phyloP scores from a whole-genome alignment of 345 rosid species.

The Moricandia arvensis region DNA sequence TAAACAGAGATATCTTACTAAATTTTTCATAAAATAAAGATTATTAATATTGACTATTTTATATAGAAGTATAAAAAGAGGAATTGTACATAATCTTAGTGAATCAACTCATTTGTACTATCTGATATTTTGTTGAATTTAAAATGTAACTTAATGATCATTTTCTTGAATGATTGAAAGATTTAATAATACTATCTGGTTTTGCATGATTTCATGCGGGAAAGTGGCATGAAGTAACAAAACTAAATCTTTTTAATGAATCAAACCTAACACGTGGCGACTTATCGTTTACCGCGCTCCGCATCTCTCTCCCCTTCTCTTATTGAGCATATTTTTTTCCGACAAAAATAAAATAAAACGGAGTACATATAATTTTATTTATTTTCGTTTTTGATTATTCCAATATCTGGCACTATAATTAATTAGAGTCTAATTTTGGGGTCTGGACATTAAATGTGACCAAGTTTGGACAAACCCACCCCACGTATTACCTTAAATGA shows the following conservation, averaged over 20 bases:
- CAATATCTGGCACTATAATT: constrained; percentile 21
- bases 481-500: constrained; percentile 25
- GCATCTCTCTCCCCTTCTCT: constrained; percentile 21
- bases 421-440: constrained; percentile 2
- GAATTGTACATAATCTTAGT: constrained; percentile 21
- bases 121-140: constrained; percentile 20
- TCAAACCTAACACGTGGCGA: constrained; percentile 25
- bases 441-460: constrained; percentile 25
- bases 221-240: constrained; percentile 20
- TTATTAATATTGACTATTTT: neutral
- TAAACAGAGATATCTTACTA: too few relatives aligned
- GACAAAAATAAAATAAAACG: constrained; percentile 1
- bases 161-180: constrained; percentile 3
- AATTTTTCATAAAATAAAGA: neutral
- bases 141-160: constrained; percentile 1
- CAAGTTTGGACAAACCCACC: constrained; percentile 20
- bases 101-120: constrained; percentile 32
- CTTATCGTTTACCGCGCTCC: constrained; percentile 33
- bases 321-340: constrained; percentile 15
- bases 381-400: neutral
- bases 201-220: constrained; percentile 17
- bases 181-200: neutral
- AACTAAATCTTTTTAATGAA: constrained; percentile 18
- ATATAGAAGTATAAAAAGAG: neutral
- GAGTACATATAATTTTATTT: neutral